Base-by-base conservation (phyloP, 352 stramenopile genomes). In the Pythium aquatile region DNA sequence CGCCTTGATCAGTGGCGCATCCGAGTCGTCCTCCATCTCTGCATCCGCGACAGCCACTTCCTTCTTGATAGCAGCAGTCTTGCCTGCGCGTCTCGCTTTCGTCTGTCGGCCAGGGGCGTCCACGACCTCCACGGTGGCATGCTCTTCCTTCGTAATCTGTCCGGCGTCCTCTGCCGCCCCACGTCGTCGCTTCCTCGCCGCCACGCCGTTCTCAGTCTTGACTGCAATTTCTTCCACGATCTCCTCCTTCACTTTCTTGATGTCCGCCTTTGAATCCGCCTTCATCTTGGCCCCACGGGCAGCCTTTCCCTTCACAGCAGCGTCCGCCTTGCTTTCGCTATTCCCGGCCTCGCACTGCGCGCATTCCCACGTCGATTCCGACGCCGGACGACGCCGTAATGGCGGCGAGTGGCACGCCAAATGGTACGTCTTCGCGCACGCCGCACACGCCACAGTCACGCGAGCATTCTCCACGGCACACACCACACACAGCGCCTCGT, bases 381-480 rank as follows among this genome's bases (percentile, higher is more conserved):
- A 49, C 55, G 60, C 62, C 9, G 81, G 81, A 0, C 78, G 77
- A 1, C 80, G 79, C 48, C 73, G 75, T 42, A 88, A 65, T 40
- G 76, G 72, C 52, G 84, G 84, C 28, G 57, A 55, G n/a, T 80
- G 69, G 63, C 84, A 93, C 13, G 67, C 39, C 64, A 93, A 59
- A 39, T 93, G 84, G 65, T 79, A 89, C 13, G 63, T 39, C 29
- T 67, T 63, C 3, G 60, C 30, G 58, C 84, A 93, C 16, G 16
- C 28, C 1, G 65, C 61, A 58, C 84, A 93, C 17, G 35, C 56
- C 20, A 93, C 62, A 14, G 73, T 69, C 58, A 88, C 77, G 42
- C 77, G 77, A 37, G 75, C 55, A 62, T 72, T 76, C 35, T 63
- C 56, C n/a, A 70, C 48, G 7, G 40, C 29, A 57, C 84, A 93